phyloP scores from a whole-genome alignment of 1,284 basidiomycete species.

The Puccinia hordei region DNA sequence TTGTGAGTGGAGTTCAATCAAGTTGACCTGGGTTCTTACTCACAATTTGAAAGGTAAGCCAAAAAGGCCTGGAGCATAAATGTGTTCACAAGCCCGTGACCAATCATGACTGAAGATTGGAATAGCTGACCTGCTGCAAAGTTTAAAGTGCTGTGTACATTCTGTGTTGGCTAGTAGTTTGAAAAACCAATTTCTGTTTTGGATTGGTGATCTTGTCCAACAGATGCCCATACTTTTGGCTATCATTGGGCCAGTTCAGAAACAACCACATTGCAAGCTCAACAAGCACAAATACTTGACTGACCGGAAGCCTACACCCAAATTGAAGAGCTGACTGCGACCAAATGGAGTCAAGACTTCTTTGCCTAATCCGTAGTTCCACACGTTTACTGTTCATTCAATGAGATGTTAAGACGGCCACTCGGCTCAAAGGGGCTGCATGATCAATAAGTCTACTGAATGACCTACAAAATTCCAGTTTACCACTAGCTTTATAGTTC shows the following conservation, averaged over 20 bases:
- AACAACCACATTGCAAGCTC: neutral
- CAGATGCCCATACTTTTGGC: slow-evolving; percentile 50
- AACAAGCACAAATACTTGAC: neutral
- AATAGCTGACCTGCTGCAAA: slow-evolving; percentile 49
- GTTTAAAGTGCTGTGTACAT: slow-evolving; percentile 49
- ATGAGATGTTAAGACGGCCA: neutral
- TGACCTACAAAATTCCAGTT: slow-evolving; percentile 44
- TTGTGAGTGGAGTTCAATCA: neutral
- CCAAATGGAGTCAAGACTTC: slow-evolving; percentile 64
- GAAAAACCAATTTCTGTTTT: slow-evolving; percentile 44
- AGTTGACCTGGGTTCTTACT: neutral
- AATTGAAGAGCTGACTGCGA: slow-evolving; percentile 60
- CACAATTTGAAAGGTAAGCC: slow-evolving; percentile 49
- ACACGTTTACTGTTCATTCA: slow-evolving; percentile 36
- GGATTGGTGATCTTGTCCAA: slow-evolving; percentile 21
- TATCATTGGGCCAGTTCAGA: neutral
- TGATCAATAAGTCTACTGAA: neutral
- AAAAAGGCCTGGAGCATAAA: slow-evolving; percentile 37
- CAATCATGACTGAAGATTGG: neutral
- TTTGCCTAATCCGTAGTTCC: slow-evolving; percentile 58
- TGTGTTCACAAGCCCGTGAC: neutral
- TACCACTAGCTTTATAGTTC: slow-evolving; percentile 43
- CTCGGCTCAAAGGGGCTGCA: neutral
- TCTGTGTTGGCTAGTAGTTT: slow-evolving; percentile 49
- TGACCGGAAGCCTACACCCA: slow-evolving; percentile 51